A percentile compares a stretch with the other conserved stretches of the same genome.
phyloP scores from a whole-genome alignment of 352 stramenopile species.

The Globisporangium mamillatum region DNA sequence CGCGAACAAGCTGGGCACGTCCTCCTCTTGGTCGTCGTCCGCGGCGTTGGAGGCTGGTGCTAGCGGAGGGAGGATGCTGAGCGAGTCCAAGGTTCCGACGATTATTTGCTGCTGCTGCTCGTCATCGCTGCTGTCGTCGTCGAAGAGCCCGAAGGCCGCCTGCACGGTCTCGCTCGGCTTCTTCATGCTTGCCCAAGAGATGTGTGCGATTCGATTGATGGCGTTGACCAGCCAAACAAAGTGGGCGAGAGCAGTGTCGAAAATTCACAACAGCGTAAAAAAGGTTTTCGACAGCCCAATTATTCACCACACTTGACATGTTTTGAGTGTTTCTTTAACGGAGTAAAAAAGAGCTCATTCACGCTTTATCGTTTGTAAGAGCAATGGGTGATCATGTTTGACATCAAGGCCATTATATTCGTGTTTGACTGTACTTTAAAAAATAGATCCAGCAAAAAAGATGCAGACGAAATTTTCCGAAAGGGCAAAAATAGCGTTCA shows the following conservation, averaged over 20 bases:
- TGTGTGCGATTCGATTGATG: neutral
- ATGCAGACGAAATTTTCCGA: neutral
- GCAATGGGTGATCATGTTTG: too few species aligned
- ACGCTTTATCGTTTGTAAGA: too few species aligned
- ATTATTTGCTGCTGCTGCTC: constrained; percentile 29
- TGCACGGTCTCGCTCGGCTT: constrained; percentile 49
- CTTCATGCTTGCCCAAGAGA: constrained; percentile 10
- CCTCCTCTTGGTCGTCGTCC: constrained; percentile 15
- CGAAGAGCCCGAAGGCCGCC: constrained; percentile 78
- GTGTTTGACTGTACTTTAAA: neutral
- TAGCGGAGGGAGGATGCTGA: constrained; percentile 21
- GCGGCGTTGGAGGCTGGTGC: constrained; percentile 1
- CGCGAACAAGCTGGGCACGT: constrained; percentile 42
- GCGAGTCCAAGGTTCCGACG: constrained; percentile 8
- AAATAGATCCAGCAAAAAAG: neutral
- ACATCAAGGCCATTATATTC: neutral
- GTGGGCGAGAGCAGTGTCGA: too few species aligned
- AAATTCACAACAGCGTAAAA: too few species aligned
- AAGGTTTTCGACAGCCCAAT: too few species aligned
- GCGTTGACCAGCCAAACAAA: neutral
- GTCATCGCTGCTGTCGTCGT: constrained; percentile 79
- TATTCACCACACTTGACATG: too few species aligned
- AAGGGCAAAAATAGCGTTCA: neutral
- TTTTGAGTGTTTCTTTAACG: too few species aligned
- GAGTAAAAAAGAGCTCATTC: too few species aligned